These are phyloP conservation scores for Brettanomyces anomalus DNA, from an alignment of 805 yeast genomes.

Conservation along the genomic window DNA sequence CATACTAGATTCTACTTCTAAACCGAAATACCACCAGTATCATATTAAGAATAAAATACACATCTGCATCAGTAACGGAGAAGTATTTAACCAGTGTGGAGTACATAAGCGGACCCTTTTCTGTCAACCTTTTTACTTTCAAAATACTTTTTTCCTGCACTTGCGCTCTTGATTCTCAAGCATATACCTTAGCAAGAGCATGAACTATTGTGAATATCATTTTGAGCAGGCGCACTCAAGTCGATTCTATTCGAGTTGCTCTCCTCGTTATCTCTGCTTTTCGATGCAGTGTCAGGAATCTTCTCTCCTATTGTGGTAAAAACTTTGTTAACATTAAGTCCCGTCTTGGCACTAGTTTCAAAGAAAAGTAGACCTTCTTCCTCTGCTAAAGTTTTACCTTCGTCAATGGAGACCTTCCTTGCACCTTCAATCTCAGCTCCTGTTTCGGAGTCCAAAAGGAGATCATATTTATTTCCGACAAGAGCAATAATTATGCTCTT, in stretches of 20 bases:
- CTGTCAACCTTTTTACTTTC: too few relatives aligned
- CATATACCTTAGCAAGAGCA: constrained; percentile 28
- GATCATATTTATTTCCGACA: constrained; percentile 87
- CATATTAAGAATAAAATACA: background rate
- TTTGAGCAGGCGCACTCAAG: constrained; percentile 24
- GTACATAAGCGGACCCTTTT: too few relatives aligned
- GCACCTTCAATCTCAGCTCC: constrained; percentile 41
- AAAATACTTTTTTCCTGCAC: too few relatives aligned
- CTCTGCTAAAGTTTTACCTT: constrained; percentile 79
- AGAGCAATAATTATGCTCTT: constrained; percentile 86
- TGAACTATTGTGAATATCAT: constrained; percentile 12
- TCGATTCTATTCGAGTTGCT: constrained; percentile 24
- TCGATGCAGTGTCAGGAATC: constrained; percentile 44
- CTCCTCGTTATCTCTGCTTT: background rate
- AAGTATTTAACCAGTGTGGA: too few relatives aligned
- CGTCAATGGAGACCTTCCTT: constrained; percentile 77
- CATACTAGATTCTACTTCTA: too few relatives aligned
- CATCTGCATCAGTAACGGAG: background rate
- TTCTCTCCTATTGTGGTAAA: constrained; percentile 83
- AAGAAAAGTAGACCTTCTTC: constrained; percentile 87
- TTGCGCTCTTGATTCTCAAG: background rate
- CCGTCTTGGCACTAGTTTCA: constrained; percentile 92
- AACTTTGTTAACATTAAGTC: constrained; percentile 82
- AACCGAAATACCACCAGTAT: background rate
- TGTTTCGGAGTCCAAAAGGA: constrained; percentile 44